Percentiles rank a stretch among this genome's conserved stretches.
These are phyloP conservation scores for Vanilla planifolia DNA, from an alignment of 106 monocot genomes.

Conservation along the genomic window DNA sequence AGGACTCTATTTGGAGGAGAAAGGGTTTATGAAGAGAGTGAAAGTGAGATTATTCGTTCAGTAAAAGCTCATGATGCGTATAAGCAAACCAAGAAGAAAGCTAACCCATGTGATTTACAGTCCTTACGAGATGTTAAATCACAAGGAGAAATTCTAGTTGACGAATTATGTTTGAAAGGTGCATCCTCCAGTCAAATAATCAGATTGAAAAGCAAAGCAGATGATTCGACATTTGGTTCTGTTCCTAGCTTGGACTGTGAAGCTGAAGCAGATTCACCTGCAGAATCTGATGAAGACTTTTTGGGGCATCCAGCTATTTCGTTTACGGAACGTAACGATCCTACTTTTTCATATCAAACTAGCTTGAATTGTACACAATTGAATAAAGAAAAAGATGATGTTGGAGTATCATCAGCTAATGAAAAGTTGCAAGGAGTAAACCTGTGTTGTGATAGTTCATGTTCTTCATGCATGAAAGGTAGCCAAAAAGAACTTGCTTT, in stretches of 20 bases:
- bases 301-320: neutral
- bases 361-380: neutral
- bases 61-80: neutral
- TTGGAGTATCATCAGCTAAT: neutral
- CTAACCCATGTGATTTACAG: neutral
- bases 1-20: neutral
- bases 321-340: neutral
- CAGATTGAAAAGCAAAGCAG: slow-evolving; percentile 1
- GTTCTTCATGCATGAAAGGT: slow-evolving; percentile 4
- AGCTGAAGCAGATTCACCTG: slow-evolving; percentile 1
- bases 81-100: neutral
- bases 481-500: neutral
- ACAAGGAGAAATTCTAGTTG: neutral
- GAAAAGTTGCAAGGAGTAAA: slow-evolving; percentile 1
- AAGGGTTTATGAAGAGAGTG: neutral
- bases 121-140: neutral
- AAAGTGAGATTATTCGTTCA: neutral
- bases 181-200: neutral
- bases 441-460: slow-evolving; percentile 1
- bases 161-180: neutral
- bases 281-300: neutral
- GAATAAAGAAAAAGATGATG: neutral
- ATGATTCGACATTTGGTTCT: neutral
- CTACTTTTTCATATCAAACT: slow-evolving; percentile 1
- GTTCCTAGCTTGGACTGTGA: neutral